Percentiles rank a stretch among this genome's conserved stretches.
These are phyloP conservation scores for Neonectria neomacrospora DNA, from an alignment of 2,329 filamentous ascomycete genomes.

Conservation along the genomic window DNA sequence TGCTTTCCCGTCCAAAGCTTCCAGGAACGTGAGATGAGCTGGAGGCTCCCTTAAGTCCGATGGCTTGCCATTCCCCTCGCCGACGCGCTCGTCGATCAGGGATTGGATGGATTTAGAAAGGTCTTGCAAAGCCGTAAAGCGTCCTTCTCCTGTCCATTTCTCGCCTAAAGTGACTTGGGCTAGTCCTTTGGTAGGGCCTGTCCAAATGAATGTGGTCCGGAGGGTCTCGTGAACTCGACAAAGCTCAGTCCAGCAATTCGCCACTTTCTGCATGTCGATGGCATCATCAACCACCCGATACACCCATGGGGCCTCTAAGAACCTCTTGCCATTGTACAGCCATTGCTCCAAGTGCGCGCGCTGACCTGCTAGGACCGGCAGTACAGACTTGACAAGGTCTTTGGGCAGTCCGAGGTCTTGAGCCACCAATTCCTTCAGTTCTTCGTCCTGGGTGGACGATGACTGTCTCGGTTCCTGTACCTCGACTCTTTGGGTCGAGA, in stretches of 20 bases:
- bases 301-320: slow-evolving; percentile 43
- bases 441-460: not conserved
- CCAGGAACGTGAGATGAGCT: slow-evolving; percentile 31
- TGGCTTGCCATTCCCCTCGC: slow-evolving; percentile 23
- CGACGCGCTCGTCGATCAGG: slow-evolving; percentile 26
- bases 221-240: not conserved
- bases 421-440: not conserved
- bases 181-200: not conserved
- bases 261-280: slow-evolving; percentile 20
- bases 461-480: not conserved
- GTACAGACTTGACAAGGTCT: slow-evolving; percentile 28
- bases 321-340: slow-evolving; percentile 40
- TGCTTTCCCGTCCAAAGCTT: slow-evolving; percentile 34
- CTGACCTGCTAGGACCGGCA: slow-evolving; percentile 36
- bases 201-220: not conserved
- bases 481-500: not conserved
- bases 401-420: slow-evolving; percentile 5
- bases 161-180: not conserved
- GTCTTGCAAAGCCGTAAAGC: not conserved
- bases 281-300: slow-evolving; percentile 32
- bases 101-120: not conserved
- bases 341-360: slow-evolving; percentile 36
- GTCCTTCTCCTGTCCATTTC: not conserved
- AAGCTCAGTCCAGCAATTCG: not conserved
- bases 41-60: slow-evolving; percentile 34